Evolutionary conservation across 1,139 yeast genomes (phyloP).

Genomic region (Nakaseomyces bracarensis): DNA sequence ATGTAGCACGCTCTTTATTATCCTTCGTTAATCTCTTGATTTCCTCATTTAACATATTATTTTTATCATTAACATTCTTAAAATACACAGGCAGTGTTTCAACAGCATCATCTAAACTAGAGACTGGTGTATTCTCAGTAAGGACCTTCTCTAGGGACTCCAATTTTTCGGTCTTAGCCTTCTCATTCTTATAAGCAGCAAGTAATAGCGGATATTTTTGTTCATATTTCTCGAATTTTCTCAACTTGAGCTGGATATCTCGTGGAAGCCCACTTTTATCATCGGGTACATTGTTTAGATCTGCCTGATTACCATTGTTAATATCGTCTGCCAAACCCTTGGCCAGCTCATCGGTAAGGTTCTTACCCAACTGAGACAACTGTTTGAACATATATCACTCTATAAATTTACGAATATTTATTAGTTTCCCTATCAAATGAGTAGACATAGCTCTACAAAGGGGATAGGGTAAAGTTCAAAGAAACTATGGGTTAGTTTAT

Average conservation of each 20-base stretch:
- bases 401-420: too few relatives aligned
- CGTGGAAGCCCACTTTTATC: slow-evolving; percentile 43
- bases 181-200: slow-evolving; percentile 78
- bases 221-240: slow-evolving; percentile 79
- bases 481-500: too few relatives aligned
- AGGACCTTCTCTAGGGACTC: slow-evolving; percentile 59
- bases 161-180: slow-evolving; percentile 57
- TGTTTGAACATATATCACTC: slow-evolving; percentile 45
- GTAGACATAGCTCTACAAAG: too few relatives aligned
- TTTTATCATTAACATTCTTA: slow-evolving; percentile 53
- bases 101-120: slow-evolving; percentile 51
- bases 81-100: slow-evolving; percentile 57
- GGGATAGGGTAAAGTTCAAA: too few relatives aligned
- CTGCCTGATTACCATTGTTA: slow-evolving; percentile 13
- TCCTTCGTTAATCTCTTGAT: slow-evolving; percentile 31
- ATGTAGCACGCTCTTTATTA: not conserved
- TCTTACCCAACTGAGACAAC: slow-evolving; percentile 54
- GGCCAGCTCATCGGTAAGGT: slow-evolving; percentile 52
- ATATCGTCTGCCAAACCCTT: slow-evolving; percentile 29
- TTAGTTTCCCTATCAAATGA: too few relatives aligned
- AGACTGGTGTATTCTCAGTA: slow-evolving; percentile 73
- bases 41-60: slow-evolving; percentile 42
- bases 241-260: slow-evolving; percentile 51
- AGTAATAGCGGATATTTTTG: slow-evolving; percentile 76
- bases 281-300: slow-evolving; percentile 9